Evolutionary conservation across 2,329 filamentous ascomycete species (phyloP), one percentile per base, ranked within the genome.

Genomic region (Aspergillus fischeri): DNA sequence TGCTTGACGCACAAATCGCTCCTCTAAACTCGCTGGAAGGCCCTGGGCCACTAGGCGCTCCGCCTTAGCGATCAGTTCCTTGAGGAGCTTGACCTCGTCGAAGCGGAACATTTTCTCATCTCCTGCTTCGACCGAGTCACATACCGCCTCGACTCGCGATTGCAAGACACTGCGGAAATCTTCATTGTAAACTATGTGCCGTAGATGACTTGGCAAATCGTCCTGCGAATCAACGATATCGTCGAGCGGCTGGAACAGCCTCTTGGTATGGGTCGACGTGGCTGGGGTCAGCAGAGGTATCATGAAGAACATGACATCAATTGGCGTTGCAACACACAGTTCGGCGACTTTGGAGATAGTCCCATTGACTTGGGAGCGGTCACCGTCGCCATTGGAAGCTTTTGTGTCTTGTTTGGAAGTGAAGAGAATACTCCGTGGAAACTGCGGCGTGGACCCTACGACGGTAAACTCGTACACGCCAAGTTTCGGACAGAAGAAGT

Each of bases 61-160:
- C 4, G 92, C 91, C 73, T 97, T 97, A 20, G 74, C 68, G 6
- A 92, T 61, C 0, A 97, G 68, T 55, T 87, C 80, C 1, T 73
- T 68, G 6, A 88, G 67, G 0, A 97, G 81, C 69, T 92, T 96
- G 11, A 80, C 76, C 66, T 89, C 82, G 65, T 81, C 94, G 25
- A 96, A 77, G 11, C 91, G 85, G 73, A 89, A 96, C 90, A 97
- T 91, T 54, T 77, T 84, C 72, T 97, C 92, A 59, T 90, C 90
- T 14, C 89, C 90, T 0, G 89, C 90, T 35, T 94, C 88, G 10
- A 95, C 88, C 0, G 83, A 88, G 66, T 97, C 92, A 74, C 92
- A 96, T 4, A 94, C 80, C 1, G 78, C 80, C 1, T 79, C 81
- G 77, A 96, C 86, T 38, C 91, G 82, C 10, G 79, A 74, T 67